These are phyloP conservation scores for Aspergillus fumigatiaffinis DNA, from an alignment of 2,329 filamentous ascomycete species.

Conservation along the genomic window DNA sequence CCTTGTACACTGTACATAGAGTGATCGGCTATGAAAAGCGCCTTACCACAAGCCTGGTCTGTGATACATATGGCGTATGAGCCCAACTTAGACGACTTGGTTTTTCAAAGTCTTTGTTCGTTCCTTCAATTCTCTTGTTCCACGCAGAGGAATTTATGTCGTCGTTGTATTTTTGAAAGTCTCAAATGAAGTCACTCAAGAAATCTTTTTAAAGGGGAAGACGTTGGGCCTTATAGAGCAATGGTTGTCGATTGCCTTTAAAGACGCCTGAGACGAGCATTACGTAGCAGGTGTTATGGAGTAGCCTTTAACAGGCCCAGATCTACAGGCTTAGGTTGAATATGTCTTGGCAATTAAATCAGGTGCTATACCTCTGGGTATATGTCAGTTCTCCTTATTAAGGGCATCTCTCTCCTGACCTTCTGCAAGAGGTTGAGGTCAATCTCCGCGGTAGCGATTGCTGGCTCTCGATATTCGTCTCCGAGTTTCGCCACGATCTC, in stretches of 20 bases:
- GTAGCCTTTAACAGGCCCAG: not conserved
- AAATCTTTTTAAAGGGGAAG: not conserved
- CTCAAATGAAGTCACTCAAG: not conserved
- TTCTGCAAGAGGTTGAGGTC: constrained; percentile 51
- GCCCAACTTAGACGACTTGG: constrained; percentile 32
- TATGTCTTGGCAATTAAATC: not conserved
- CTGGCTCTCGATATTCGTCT: constrained; percentile 42
- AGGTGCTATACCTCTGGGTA: constrained; percentile 42
- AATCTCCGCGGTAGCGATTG: constrained; percentile 51
- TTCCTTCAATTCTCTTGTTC: constrained; percentile 15
- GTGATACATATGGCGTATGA: constrained; percentile 27
- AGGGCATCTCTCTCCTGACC: constrained; percentile 54
- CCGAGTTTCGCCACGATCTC: constrained; percentile 63
- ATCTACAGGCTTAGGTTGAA: not conserved
- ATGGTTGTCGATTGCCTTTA: not conserved
- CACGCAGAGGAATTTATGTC: not conserved
- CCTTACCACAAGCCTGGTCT: constrained; percentile 29
- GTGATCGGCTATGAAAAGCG: constrained; percentile 28
- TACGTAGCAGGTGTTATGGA: not conserved
- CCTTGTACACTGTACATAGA: constrained; percentile 43
- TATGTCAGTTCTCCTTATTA: constrained; percentile 53
- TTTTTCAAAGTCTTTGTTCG: constrained; percentile 22
- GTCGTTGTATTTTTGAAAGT: not conserved
- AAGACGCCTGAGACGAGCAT: not conserved
- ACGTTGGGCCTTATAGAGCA: not conserved